phyloP scores from a whole-genome alignment of 768 basidiomycete genomes.

The Podaxis carcinomalis region DNA sequence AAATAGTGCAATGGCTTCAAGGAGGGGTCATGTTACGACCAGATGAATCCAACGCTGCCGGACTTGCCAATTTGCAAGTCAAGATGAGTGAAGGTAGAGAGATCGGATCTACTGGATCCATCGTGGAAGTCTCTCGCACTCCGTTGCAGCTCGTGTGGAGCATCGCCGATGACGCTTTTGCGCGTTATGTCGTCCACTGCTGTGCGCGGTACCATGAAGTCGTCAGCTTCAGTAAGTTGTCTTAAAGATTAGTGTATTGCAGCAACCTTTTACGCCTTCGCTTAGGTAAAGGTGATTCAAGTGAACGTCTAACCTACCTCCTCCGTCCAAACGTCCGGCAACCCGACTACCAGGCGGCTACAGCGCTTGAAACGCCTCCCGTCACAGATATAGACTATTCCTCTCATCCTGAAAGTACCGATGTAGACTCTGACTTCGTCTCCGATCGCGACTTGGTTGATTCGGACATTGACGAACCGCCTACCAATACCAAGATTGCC shows the following conservation, averaged over 20 bases:
- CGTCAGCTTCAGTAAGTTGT: conserved; percentile 72
- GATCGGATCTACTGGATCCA: conserved; percentile 47
- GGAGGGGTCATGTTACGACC: conserved; percentile 57
- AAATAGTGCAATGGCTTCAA: conserved; percentile 59
- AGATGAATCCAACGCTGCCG: conserved; percentile 23
- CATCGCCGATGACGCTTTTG: conserved; percentile 67
- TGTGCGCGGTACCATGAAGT: conserved; percentile 76
- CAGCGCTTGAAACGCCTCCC: conserved; percentile 65
- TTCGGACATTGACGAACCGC: conserved; percentile 42
- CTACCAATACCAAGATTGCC: conserved; percentile 23
- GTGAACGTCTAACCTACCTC: conserved; percentile 69
- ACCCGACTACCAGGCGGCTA: conserved; percentile 43
- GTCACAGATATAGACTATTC: conserved; percentile 60
- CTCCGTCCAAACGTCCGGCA: conserved; percentile 72
- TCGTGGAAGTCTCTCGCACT: conserved; percentile 64
- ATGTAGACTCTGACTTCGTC: conserved; percentile 49
- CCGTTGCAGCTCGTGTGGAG: conserved; percentile 70
- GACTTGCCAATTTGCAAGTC: conserved; percentile 17
- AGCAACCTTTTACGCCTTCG: background rate
- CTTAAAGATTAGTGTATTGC: background rate
- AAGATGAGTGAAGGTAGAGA: conserved; percentile 30
- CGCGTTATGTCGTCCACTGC: conserved; percentile 79
- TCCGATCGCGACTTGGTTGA: conserved; percentile 43
- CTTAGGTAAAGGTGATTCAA: conserved; percentile 54
- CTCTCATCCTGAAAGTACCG: conserved; percentile 40